Evolutionary conservation across 495 filamentous ascomycete genomes (phyloP).

Genomic region (Hypoxylon crocopeplum): DNA sequence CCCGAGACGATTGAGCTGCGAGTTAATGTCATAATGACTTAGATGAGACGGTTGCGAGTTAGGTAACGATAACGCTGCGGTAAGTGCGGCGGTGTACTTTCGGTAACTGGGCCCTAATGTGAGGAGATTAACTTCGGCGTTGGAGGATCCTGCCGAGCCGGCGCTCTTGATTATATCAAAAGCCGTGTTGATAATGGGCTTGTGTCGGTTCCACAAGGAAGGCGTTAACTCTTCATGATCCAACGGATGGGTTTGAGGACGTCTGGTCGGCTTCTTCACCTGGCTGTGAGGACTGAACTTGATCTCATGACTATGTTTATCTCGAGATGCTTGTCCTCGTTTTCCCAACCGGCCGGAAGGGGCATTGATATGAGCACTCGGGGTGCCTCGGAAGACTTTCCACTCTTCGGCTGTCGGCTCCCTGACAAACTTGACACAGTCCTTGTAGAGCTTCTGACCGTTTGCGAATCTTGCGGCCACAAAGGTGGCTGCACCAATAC

Average conservation of each 20-base stretch:
- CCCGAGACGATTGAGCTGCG: constrained; percentile 48
- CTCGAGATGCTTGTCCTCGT: constrained; percentile 42
- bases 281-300: constrained; percentile 35
- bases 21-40: constrained; percentile 49
- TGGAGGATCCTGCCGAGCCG: constrained; percentile 50
- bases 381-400: constrained; percentile 55
- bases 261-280: constrained; percentile 9
- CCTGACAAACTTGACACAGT: constrained; percentile 76
- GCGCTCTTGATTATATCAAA: constrained; percentile 53
- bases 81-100: constrained; percentile 52
- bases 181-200: constrained; percentile 50
- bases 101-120: constrained; percentile 53
- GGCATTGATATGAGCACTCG: constrained; percentile 36
- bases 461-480: constrained; percentile 64
- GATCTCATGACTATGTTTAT: constrained; percentile 36
- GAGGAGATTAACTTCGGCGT: constrained; percentile 48
- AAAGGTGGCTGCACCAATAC: constrained; percentile 71
- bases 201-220: constrained; percentile 50
- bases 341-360: constrained; percentile 41
- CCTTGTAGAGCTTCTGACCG: constrained; percentile 55
- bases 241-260: background rate
- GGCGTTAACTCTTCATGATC: constrained; percentile 6
- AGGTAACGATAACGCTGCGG: constrained; percentile 48
- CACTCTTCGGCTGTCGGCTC: constrained; percentile 74
- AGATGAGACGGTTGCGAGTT: constrained; percentile 53